Percentiles rank a stretch among this genome's conserved stretches.
These are phyloP conservation scores for Lunularia cruciata DNA, from an alignment of 225 moss, liverwort and hornwort species.

Conservation along the genomic window DNA sequence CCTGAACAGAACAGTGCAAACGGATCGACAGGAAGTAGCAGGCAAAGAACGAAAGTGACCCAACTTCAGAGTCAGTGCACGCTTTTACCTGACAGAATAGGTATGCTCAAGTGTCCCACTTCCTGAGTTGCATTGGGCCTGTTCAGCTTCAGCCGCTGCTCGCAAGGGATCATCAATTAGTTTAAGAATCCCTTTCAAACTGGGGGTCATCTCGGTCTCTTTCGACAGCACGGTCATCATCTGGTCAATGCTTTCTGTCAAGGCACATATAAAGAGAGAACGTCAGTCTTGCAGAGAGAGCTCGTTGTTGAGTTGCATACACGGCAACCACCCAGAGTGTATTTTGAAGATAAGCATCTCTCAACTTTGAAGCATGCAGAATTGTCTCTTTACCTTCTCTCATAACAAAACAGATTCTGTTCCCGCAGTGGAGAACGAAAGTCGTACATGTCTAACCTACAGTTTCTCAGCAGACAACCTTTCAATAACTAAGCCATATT, in stretches of 20 bases:
- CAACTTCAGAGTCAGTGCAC: not conserved
- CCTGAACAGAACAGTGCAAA: not conserved
- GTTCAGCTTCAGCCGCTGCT: conserved; percentile 63
- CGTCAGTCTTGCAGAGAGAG: not conserved
- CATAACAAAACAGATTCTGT: not conserved
- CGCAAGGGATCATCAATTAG: conserved; percentile 80
- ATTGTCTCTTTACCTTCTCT: no score
- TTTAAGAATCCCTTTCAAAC: conserved; percentile 71
- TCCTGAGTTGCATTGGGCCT: conserved; percentile 30
- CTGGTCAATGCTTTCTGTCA: conserved; percentile 66
- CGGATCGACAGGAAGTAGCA: not conserved
- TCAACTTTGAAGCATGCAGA: not conserved
- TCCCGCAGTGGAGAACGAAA: no score
- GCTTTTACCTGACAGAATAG: conserved; percentile 15
- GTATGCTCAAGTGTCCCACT: conserved; percentile 13
- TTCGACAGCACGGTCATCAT: conserved; percentile 60
- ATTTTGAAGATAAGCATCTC: not conserved
- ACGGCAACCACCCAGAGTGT: not conserved
- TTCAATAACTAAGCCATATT: no score
- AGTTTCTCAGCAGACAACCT: no score
- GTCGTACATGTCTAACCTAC: no score
- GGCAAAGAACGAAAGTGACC: no score
- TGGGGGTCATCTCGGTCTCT: conserved; percentile 77
- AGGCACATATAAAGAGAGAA: not conserved
- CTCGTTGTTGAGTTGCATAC: not conserved